phyloP scores from a whole-genome alignment of 2,329 filamentous ascomycete genomes.

The Ophiostoma australiae region DNA sequence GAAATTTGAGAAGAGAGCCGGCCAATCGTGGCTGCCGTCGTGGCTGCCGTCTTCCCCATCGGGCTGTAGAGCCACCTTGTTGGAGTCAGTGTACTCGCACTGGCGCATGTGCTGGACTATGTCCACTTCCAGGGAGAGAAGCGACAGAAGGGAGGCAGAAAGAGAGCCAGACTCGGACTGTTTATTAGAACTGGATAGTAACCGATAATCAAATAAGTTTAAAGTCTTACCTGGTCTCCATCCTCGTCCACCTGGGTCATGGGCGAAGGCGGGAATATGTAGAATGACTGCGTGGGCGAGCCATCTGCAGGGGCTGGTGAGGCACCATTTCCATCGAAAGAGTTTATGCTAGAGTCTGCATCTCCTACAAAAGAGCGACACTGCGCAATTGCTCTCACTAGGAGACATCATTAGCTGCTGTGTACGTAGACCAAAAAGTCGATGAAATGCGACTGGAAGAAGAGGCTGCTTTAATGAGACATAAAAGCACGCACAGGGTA shows the following conservation, averaged over 20 bases:
- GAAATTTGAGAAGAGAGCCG: neutral
- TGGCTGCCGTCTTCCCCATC: too few species aligned
- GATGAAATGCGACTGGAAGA: neutral
- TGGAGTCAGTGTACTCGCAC: neutral
- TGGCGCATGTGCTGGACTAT: constrained; percentile 7
- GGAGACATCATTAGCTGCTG: neutral
- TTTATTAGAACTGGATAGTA: neutral
- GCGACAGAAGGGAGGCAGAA: neutral
- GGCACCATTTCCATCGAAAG: neutral
- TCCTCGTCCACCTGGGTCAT: constrained; percentile 8
- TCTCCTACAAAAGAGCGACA: neutral
- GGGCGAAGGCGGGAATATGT: constrained; percentile 13
- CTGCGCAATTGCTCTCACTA: constrained; percentile 3
- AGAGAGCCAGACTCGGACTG: constrained; percentile 2
- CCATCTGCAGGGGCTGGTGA: neutral
- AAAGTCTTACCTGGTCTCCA: neutral
- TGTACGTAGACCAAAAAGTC: neutral
- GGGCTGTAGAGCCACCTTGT: neutral
- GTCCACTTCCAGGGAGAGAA: neutral
- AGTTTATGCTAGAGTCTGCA: neutral
- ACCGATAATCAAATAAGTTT: neutral
- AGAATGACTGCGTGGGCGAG: neutral
- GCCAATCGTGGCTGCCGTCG: neutral
- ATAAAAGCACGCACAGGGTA: constrained; percentile 1
- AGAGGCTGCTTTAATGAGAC: neutral